phyloP scores from a whole-genome alignment of 192 early-diverging fungal genomes.

The Backusella westeae region DNA sequence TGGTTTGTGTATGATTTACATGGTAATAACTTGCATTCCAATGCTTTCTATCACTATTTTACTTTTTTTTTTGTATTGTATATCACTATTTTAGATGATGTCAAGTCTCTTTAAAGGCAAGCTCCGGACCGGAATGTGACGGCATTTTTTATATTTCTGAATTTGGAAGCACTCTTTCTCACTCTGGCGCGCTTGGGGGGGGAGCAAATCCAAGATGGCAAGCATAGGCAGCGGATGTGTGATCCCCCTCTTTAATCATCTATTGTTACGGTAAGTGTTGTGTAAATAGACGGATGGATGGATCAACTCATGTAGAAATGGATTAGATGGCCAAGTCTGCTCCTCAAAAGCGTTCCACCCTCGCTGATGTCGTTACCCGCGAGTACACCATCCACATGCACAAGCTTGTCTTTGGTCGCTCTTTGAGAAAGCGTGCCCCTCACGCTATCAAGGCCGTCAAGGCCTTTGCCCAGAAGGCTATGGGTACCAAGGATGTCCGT shows the following conservation, averaged over 20 bases:
- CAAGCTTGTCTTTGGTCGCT: conserved; percentile 80
- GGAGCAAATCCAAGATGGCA: neutral
- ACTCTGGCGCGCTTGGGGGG: neutral
- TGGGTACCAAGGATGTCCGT: conserved; percentile 97
- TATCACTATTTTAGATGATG: neutral
- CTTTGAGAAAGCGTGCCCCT: conserved; percentile 97
- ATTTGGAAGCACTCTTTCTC: neutral
- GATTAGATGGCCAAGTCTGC: conserved; percentile 20
- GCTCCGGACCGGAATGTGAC: conserved; percentile 6
- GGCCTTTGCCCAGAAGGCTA: conserved; percentile 85
- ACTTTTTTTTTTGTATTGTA: neutral
- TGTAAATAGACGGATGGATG: neutral
- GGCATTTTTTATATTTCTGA: neutral
- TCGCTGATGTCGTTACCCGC: conserved; percentile 90
- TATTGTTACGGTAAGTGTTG: neutral
- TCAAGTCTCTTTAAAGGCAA: neutral
- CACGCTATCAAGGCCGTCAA: conserved; percentile 92
- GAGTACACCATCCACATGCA: conserved; percentile 99
- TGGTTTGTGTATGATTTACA: neutral
- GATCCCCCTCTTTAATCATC: conserved; percentile 5
- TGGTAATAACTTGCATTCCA: neutral
- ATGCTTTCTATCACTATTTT: neutral
- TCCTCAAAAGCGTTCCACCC: conserved; percentile 66
- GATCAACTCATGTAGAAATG: neutral
- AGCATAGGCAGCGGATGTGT: neutral